Evolutionary conservation across 179 eudicot genomes (phyloP), one percentile per base, ranked within the genome.

Genomic region (Spinacia oleracea): DNA sequence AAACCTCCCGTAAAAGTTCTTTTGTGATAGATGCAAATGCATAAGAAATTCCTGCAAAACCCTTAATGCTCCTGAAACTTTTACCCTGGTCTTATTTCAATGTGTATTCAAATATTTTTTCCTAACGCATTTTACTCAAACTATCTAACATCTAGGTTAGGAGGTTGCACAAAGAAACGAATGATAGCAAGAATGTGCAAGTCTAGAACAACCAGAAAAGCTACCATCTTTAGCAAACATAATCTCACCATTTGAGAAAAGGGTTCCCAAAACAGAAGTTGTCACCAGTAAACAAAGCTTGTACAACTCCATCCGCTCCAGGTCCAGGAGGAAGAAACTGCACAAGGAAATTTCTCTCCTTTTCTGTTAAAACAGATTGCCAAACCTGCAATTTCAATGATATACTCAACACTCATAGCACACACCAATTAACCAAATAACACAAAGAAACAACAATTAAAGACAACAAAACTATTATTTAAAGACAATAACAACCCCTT

Each of bases 261-360:
- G 93, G 92, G 79, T 90, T 93, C 66, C 98, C 98, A 83, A 96
- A 96, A 78, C 85, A 87, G 29, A 93, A 87, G 82, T 91, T 93
- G 58, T 85, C 89, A 78, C 91, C 92, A 0, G 77, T 83, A 62
- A 96, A 89, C 89, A 96, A 87, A 60, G 84, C 85, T 77, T 85
- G 82, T 77, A 96, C 90, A 70, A 82, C 83, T 73, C 80, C 66
- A 83, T 87, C 87, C 12, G 84, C 77, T 29, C 88, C 89, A 63
- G 64, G 32, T 38, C 89, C 94, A 75, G 78, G 77, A 40, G 99
- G 98, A 67, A 96, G 92, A 79, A 93, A 91, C 79, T 89, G 97
- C 12, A 71, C 25, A 40, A 96, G 93, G 80, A 85, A 79, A 72
- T 78, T 84, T 75, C 91, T 90, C 73, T 96, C 99, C 45, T 81